Percentiles rank a stretch among this genome's conserved stretches.
These are phyloP conservation scores for Chaetoceros muelleri DNA, from an alignment of 108 stramenopile species.

Conservation along the genomic window DNA sequence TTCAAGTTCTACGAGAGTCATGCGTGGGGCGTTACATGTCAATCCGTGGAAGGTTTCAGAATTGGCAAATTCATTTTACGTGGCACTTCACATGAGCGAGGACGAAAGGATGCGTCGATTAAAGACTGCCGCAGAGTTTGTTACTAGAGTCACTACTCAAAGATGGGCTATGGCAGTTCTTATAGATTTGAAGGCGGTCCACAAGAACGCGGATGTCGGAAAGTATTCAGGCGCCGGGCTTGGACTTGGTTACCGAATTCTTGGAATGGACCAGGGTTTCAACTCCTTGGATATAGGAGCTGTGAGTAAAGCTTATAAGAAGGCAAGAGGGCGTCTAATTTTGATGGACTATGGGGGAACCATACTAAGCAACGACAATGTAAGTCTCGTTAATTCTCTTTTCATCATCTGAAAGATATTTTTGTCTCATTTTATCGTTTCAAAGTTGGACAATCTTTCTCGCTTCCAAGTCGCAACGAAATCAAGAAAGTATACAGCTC, in stretches of 20 bases:
- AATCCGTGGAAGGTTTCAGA: constrained; percentile 91
- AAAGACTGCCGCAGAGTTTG: constrained; percentile 78
- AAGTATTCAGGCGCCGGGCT: constrained; percentile 84
- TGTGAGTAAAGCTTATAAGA: constrained; percentile 69
- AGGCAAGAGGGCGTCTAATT: constrained; percentile 69
- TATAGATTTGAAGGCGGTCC: constrained; percentile 84
- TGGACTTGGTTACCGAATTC: constrained; percentile 86
- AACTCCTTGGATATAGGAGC: constrained; percentile 47
- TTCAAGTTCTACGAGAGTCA: constrained; percentile 89
- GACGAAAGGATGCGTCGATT: constrained; percentile 74
- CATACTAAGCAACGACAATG: constrained; percentile 87
- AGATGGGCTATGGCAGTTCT: constrained; percentile 85
- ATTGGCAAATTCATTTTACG: constrained; percentile 67
- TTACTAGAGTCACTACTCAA: constrained; percentile 86
- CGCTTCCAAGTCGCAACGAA: constrained; percentile 92
- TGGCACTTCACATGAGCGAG: constrained; percentile 65
- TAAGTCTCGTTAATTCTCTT: constrained; percentile 25
- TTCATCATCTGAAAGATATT: not conserved
- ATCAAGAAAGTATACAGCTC: constrained; percentile 51
- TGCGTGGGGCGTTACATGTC: constrained; percentile 89
- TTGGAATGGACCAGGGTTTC: constrained; percentile 83
- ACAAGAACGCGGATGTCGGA: constrained; percentile 60
- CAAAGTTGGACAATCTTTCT: constrained; percentile 56
- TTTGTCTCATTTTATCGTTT: constrained; percentile 7
- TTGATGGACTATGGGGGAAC: constrained; percentile 96